Evolutionary conservation across 306 rosid species (phyloP).

Genomic region (Mucuna pruriens): DNA sequence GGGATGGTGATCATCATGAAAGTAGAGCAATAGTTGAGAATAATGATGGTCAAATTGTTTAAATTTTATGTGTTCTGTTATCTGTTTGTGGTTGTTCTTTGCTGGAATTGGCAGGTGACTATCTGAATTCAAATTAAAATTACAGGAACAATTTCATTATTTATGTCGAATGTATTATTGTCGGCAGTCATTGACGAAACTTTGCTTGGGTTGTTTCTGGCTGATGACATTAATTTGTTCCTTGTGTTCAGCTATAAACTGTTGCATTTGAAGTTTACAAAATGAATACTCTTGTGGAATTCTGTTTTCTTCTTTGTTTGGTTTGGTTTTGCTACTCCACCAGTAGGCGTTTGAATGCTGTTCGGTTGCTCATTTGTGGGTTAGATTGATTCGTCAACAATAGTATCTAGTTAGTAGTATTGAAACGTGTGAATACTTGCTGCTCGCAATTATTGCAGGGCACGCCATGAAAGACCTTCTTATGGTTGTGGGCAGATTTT

Average conservation of each 20-base stretch:
- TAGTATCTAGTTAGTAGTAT: background rate
- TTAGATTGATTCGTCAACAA: background rate
- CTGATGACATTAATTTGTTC: background rate
- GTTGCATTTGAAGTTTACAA: background rate
- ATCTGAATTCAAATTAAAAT: background rate
- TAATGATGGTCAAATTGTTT: slow-evolving; percentile 32
- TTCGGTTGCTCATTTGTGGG: background rate
- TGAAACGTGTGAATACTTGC: background rate
- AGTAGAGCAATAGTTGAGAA: slow-evolving; percentile 28
- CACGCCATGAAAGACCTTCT: background rate
- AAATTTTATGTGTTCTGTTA: slow-evolving; percentile 25
- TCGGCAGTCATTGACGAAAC: background rate
- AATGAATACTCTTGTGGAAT: background rate
- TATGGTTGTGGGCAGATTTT: background rate
- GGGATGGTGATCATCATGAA: slow-evolving; percentile 27
- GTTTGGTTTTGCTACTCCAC: background rate
- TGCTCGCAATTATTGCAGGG: background rate
- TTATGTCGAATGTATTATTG: slow-evolving; percentile 2
- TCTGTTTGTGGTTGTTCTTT: slow-evolving; percentile 14
- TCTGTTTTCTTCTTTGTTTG: background rate
- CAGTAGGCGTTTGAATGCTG: background rate
- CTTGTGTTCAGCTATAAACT: background rate
- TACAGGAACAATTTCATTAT: slow-evolving; percentile 31
- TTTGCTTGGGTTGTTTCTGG: slow-evolving; percentile 1
- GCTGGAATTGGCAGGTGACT: background rate